phyloP scores from a whole-genome alignment of 305 asterid genomes.

The Fraxinus nigra region DNA sequence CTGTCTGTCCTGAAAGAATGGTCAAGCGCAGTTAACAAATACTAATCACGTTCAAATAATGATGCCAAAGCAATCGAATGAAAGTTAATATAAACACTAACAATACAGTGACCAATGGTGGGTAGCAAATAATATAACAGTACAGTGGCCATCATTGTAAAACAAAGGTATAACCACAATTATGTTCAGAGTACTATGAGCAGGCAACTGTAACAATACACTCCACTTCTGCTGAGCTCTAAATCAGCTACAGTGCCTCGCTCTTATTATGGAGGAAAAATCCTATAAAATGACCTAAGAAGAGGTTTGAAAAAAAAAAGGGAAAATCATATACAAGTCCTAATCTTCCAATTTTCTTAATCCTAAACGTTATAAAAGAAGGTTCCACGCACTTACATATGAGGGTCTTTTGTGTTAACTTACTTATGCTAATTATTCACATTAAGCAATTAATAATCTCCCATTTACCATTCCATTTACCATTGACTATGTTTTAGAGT shows the following conservation, averaged over 20 bases:
- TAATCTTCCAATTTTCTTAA: neutral
- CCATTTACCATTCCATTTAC: neutral
- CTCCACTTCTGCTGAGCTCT: neutral
- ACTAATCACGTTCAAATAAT: neutral
- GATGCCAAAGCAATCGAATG: conserved; percentile 5
- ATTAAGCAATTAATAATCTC: neutral
- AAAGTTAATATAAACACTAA: conserved; percentile 6
- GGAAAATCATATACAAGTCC: neutral
- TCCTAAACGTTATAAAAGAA: neutral
- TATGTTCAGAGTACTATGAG: neutral
- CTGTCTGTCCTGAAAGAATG: conserved; percentile 31
- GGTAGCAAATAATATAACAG: neutral
- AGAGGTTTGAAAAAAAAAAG: neutral
- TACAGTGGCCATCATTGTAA: neutral
- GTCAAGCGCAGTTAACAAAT: conserved; percentile 12
- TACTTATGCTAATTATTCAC: neutral
- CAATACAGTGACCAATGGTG: neutral
- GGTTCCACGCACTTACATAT: neutral
- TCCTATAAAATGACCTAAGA: neutral
- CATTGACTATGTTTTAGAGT: neutral
- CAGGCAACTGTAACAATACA: neutral
- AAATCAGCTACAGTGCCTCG: neutral
- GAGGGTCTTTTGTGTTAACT: neutral
- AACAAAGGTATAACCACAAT: neutral
- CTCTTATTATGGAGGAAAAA: neutral